Evolutionary conservation across 1,284 basidiomycete genomes (phyloP), one percentile per base, ranked within the genome.

Genomic region (Fereydounia khargensis): DNA sequence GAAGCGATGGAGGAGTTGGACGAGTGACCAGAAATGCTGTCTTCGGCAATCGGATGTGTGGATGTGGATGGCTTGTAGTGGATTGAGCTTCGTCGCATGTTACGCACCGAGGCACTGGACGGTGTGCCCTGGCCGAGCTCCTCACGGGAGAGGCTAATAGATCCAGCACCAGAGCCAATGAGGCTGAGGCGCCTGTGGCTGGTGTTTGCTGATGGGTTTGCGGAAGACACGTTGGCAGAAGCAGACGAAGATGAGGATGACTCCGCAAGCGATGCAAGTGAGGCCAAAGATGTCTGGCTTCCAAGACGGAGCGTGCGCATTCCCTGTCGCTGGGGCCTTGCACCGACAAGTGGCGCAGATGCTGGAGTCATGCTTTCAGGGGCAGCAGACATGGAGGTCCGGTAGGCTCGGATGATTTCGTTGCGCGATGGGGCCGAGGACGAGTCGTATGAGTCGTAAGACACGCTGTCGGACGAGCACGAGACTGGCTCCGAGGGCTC

Each of bases 301-400:
- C 61, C 65, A 13, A 70, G 50, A n/a, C 67, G 61, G 9, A 70
- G 55, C 3, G 64, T 58, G 28, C 65, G 60, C 65, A 70, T 70
- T n/a, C 67, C 67, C 10, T 53, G 56, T 17, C 56, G 23, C 28
- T 40, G 47, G 10, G 54, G 51, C 4, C 41, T 18, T n/a, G 44
- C 35, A 28, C 38, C 39, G 31, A 27, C 35, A 5, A 42, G 43
- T 6, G 58, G 49, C 10, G 40, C 27, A 11, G 49, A 39, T 27
- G 39, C 31, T 6, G 43, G 6, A 25, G 23, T n/a, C n/a, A n/a
- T n/a, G n/a, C 7, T 6, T 9, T 23, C 1, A 42, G 44, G 14
- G 27, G 36, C 2, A 46, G 24, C 0, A 39, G 28, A 18, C 28
- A 55, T 33, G 23, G 57, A 61, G 23, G 38, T 42, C 27, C 57